phyloP scores from a whole-genome alignment of 192 early-diverging fungal species.

The Entomortierella chlamydospora region DNA sequence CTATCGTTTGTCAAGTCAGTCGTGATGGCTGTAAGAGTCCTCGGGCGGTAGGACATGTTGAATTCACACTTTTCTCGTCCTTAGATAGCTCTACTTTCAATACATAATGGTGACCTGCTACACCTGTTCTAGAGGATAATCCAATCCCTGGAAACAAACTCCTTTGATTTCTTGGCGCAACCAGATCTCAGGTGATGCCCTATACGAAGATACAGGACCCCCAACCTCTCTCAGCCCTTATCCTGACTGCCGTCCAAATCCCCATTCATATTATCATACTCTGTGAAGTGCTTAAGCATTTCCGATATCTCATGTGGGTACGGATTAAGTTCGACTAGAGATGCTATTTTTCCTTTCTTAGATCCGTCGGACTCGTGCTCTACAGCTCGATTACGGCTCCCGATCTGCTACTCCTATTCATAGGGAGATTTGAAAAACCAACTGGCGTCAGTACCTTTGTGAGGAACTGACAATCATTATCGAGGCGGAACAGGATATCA shows the following conservation, averaged over 20 bases:
- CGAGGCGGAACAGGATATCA: slow-evolving; percentile 42
- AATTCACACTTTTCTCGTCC: slow-evolving; percentile 11
- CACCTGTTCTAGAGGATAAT: background rate
- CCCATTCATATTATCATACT: background rate
- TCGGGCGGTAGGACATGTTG: slow-evolving; percentile 28
- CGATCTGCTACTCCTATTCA: background rate
- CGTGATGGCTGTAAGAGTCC: background rate
- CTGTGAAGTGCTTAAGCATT: slow-evolving; percentile 23
- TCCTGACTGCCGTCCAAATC: background rate
- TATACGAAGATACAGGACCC: slow-evolving; percentile 29
- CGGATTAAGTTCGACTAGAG: slow-evolving; percentile 39
- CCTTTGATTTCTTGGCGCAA: slow-evolving; percentile 29
- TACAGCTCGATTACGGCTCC: background rate
- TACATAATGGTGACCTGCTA: too few species aligned
- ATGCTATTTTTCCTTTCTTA: slow-evolving; percentile 10
- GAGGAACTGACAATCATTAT: slow-evolving; percentile 4
- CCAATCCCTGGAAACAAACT: background rate
- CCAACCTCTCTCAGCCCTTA: background rate
- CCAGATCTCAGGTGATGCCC: slow-evolving; percentile 31
- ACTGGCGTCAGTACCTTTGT: slow-evolving; percentile 40
- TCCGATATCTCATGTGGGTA: slow-evolving; percentile 30
- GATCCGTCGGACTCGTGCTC: background rate
- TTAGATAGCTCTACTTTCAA: too few species aligned
- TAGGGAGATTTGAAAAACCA: slow-evolving; percentile 2
- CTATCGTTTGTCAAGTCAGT: too few species aligned